Evolutionary conservation across 257 asterid species (phyloP).

Genomic region (Apocynum venetum): DNA sequence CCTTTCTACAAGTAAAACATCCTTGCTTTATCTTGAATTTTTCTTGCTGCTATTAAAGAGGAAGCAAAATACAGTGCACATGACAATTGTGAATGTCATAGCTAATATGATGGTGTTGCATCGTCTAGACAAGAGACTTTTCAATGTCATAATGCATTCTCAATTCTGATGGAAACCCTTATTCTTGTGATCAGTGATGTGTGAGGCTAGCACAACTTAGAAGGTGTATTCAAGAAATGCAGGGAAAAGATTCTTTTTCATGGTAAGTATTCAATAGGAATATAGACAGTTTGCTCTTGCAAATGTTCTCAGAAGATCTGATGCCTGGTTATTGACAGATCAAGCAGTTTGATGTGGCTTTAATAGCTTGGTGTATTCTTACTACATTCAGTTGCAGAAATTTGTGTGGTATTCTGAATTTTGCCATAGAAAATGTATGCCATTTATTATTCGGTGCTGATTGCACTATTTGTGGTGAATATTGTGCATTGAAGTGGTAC

Average conservation of each 20-base stretch:
- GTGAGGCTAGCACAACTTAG: neutral
- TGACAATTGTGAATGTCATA: neutral
- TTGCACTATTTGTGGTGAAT: neutral
- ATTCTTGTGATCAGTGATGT: neutral
- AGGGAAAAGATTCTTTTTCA: neutral
- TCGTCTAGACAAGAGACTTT: neutral
- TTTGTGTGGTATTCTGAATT: slow-evolving; percentile 6
- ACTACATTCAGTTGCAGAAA: neutral
- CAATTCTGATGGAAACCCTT: neutral
- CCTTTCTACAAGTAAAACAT: neutral
- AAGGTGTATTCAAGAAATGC: neutral
- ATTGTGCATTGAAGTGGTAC: neutral
- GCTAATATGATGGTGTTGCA: neutral
- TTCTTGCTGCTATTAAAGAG: neutral
- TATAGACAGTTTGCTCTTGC: neutral
- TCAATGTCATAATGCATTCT: neutral
- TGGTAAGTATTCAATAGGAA: neutral
- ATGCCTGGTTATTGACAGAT: neutral
- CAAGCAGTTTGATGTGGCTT: neutral
- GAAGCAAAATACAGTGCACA: neutral
- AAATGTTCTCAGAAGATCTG: neutral
- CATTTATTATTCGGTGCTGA: too few relatives aligned
- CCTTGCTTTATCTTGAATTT: neutral
- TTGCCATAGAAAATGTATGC: neutral
- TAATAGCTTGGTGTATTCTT: too few relatives aligned